These are phyloP conservation scores for Auricularia auricula-judae DNA, from an alignment of 768 basidiomycete species.

Conservation along the genomic window DNA sequence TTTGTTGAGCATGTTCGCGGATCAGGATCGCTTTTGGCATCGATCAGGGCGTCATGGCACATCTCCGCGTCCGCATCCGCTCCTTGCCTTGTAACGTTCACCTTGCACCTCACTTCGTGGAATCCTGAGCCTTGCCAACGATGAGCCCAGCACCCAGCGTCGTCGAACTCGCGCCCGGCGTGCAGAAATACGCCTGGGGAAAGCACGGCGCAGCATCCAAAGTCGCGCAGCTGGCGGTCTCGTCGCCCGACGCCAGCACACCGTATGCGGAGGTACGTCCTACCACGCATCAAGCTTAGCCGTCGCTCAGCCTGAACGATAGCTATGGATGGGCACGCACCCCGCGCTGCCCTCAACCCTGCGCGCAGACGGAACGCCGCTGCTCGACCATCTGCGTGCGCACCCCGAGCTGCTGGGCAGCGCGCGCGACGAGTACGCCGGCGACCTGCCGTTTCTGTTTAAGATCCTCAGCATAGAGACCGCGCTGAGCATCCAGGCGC, in stretches of 20 bases:
- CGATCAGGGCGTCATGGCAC: not conserved
- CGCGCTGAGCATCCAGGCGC: conserved; percentile 84
- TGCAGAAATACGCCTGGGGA: conserved; percentile 93
- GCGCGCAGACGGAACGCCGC: conserved; percentile 33
- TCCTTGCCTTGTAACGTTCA: not conserved
- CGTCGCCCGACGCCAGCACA: conserved; percentile 52
- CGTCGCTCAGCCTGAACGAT: conserved; percentile 7
- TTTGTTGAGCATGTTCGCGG: no score
- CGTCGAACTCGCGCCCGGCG: conserved; percentile 75
- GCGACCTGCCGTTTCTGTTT: conserved; percentile 84
- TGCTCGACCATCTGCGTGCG: conserved; percentile 49
- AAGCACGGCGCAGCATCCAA: conserved; percentile 69
- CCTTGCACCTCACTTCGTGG: no score
- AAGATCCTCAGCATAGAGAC: conserved; percentile 86
- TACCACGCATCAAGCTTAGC: no score
- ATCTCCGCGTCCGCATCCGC: not conserved
- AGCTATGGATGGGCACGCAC: conserved; percentile 99
- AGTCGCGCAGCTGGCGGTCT: conserved; percentile 75
- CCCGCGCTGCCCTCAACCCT: conserved; percentile 55
- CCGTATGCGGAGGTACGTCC: conserved; percentile 98
- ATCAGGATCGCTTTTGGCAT: not conserved
- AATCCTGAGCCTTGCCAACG: not conserved
- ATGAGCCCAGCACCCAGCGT: conserved; percentile 23
- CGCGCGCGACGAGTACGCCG: conserved; percentile 26
- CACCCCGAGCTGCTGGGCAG: conserved; percentile 62